Base-by-base conservation (phyloP, 768 basidiomycete genomes). In the Lyophyllum atratum region DNA sequence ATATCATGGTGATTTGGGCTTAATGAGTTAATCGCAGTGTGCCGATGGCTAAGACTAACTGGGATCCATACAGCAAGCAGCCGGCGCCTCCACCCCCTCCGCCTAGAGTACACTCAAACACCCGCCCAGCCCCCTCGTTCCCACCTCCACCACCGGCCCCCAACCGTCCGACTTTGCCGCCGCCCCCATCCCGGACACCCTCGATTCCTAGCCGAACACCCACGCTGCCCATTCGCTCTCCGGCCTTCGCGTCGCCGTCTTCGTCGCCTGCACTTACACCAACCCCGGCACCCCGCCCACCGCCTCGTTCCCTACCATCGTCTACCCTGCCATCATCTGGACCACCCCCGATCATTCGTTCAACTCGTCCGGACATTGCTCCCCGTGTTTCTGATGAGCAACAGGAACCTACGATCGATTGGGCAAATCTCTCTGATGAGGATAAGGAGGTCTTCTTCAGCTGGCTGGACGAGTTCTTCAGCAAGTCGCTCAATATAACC, bases 381-480 rank as follows among this genome's bases (percentile, higher is more conserved):
- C 46, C 52, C 47, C 45, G 33, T 37, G 47, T 47, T 29, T 52
- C 50, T 29, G 26, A 56, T 33, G 37, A 65, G 19, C 49, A 52
- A 22, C 33, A 56, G 2, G 66, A 71, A 12, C 45, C 59, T 17
- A 60, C 58, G 39, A 82, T 92, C 28, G 85, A 90, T 66, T 93
- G 90, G 90, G 69, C 77, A 5, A 85, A 89, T 67, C 75, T 93
- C 46, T 81, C 84, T 1, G 64, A 68, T 21, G 79, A 86, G 66
- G 89, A 93, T 64, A 92, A 90, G 66, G 73, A 82, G 28, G 82
- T 75, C 24, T 89, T 93, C 66, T 93, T 92, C 69, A 71, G 72
- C 57, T 92, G 90, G 90, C 75, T 93, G 21, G 90, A 93, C 66
- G 90, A 92, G 64, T 92, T 86, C 72, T 93, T 93, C 64, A 78